These are phyloP conservation scores for Aurantiochytrium sp. DNA, from an alignment of 108 stramenopile species.

Conservation along the genomic window DNA sequence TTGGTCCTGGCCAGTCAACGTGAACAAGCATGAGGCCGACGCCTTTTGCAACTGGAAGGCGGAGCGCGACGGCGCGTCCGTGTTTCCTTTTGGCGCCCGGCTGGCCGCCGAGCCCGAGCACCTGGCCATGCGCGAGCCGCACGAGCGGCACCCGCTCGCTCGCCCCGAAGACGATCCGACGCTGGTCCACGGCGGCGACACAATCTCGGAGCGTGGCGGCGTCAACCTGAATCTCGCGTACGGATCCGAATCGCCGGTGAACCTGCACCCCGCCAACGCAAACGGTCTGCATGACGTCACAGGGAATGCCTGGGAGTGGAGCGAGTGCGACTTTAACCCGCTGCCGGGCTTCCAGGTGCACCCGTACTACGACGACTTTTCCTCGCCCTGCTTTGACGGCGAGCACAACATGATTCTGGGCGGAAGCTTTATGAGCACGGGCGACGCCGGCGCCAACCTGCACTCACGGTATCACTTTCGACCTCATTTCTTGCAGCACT, in stretches of 20 bases:
- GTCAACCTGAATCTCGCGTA: constrained; percentile 75
- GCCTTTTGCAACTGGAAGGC: constrained; percentile 83
- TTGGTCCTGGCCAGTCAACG: constrained; percentile 88
- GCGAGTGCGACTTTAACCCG: constrained; percentile 81
- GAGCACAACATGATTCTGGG: constrained; percentile 88
- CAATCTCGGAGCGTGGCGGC: constrained; percentile 40
- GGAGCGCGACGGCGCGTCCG: not conserved
- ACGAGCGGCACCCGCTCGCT: constrained; percentile 38
- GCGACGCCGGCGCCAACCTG: constrained; percentile 77
- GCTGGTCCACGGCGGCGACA: constrained; percentile 50
- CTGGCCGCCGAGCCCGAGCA: constrained; percentile 85
- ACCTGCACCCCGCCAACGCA: constrained; percentile 47
- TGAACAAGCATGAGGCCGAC: constrained; percentile 85
- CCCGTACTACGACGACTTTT: constrained; percentile 83
- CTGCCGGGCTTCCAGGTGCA: constrained; percentile 78
- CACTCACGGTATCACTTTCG: constrained; percentile 89
- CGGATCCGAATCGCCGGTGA: constrained; percentile 75
- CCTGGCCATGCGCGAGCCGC: constrained; percentile 67
- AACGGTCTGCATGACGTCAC: constrained; percentile 62
- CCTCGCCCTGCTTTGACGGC: constrained; percentile 90
- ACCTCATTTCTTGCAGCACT: constrained; percentile 87
- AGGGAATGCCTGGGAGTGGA: constrained; percentile 95
- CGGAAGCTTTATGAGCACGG: constrained; percentile 83
- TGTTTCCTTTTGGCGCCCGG: constrained; percentile 49
- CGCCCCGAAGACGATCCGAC: constrained; percentile 69